phyloP scores from a whole-genome alignment of 2,329 filamentous ascomycete species.

The Phyllosticta citriasiana region DNA sequence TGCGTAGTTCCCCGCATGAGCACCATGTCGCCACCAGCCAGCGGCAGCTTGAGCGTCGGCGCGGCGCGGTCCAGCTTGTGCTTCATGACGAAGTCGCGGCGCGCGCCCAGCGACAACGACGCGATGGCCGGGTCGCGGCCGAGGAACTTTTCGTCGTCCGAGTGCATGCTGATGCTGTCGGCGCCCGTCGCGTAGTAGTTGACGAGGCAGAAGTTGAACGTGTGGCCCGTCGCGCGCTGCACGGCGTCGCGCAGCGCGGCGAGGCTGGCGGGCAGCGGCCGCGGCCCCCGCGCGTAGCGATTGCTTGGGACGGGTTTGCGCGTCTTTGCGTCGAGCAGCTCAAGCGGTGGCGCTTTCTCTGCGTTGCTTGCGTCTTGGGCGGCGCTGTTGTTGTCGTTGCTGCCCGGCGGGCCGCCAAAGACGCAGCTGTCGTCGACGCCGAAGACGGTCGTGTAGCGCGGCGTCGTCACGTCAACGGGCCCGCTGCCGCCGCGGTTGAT shows the following conservation, averaged over 20 bases:
- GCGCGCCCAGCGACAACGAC: constrained; percentile 62
- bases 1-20: constrained; percentile 71
- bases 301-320: constrained; percentile 28
- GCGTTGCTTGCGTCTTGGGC: neutral
- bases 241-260: constrained; percentile 52
- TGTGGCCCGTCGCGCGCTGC: constrained; percentile 55
- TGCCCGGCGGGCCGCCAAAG: constrained; percentile 45
- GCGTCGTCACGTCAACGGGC: constrained; percentile 50
- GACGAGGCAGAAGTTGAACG: constrained; percentile 69
- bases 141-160: constrained; percentile 70
- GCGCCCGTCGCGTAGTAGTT: constrained; percentile 73
- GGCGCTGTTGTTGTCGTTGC: constrained; percentile 14
- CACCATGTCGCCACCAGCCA: constrained; percentile 66
- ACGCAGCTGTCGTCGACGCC: constrained; percentile 53
- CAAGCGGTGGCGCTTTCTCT: neutral
- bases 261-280: constrained; percentile 62
- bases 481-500: constrained; percentile 52
- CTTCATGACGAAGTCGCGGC: constrained; percentile 68
- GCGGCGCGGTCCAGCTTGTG: constrained; percentile 50
- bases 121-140: constrained; percentile 61
- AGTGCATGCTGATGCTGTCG: constrained; percentile 72
- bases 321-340: constrained; percentile 34
- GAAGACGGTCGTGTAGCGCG: constrained; percentile 53
- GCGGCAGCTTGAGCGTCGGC: constrained; percentile 39
- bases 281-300: constrained; percentile 52